Evolutionary conservation across 768 basidiomycete species (phyloP).

Genomic region (Artomyces pyxidatus): DNA sequence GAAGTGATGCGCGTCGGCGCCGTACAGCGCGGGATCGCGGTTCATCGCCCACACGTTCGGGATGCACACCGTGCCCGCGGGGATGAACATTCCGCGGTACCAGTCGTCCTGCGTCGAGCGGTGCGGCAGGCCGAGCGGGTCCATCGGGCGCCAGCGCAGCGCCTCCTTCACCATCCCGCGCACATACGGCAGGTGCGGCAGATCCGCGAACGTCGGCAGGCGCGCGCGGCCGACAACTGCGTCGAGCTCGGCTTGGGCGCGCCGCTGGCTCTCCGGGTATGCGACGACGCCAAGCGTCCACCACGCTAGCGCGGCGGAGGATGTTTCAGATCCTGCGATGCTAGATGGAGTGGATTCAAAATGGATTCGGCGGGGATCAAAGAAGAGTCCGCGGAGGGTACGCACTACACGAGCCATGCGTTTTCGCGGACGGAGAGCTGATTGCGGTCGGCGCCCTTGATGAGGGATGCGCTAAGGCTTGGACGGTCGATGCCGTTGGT

Average conservation of each 20-base stretch:
- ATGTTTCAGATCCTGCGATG: slow-evolving; percentile 5
- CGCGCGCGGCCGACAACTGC: slow-evolving; percentile 9
- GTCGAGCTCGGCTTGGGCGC: slow-evolving; percentile 17
- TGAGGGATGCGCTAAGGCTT: slow-evolving; percentile 5
- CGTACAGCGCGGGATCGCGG: slow-evolving; percentile 2
- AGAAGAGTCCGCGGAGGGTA: not conserved
- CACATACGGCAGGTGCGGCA: slow-evolving; percentile 12
- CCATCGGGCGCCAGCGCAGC: slow-evolving; percentile 1
- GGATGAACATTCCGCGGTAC: slow-evolving; percentile 24
- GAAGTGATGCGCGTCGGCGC: slow-evolving; percentile 13
- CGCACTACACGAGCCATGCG: slow-evolving; percentile 13
- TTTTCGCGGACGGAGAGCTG: slow-evolving; percentile 8
- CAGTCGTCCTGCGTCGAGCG: slow-evolving; percentile 19
- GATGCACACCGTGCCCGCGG: slow-evolving; percentile 26
- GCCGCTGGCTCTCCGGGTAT: slow-evolving; percentile 9
- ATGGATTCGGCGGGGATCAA: not conserved
- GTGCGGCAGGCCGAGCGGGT: not conserved
- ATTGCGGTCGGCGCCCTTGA: not conserved
- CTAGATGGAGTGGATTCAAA: not conserved
- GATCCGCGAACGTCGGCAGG: slow-evolving; percentile 12
- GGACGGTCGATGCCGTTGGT: not conserved
- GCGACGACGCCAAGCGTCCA: slow-evolving; percentile 14
- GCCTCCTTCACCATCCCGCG: slow-evolving; percentile 12
- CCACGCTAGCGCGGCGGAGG: not conserved
- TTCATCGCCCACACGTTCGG: slow-evolving; percentile 16